Base-by-base conservation (phyloP, 331 rosid genomes). In the Spiraea crenata region DNA sequence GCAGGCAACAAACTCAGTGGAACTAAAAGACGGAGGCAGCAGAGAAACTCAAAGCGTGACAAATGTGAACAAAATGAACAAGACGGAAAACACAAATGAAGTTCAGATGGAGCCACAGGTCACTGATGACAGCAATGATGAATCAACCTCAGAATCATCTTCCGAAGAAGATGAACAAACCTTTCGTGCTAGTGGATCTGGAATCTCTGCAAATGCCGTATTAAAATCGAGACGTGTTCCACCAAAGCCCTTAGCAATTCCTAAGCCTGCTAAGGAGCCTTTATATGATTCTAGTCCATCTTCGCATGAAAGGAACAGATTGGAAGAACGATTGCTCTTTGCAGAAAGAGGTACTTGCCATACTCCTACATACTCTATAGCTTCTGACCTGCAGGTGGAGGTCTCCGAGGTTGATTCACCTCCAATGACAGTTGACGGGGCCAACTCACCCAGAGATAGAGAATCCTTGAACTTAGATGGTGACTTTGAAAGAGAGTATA, bases 381-480 rank as follows among this genome's bases (percentile, higher is more conserved):
- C 97, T 63, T 95, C 99, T 71, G 99, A 95, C 57, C 42, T 95
- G 67, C 96, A 95, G 78, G 99, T 95, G 42, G 99, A 91, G 82
- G 86, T 89, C 35, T 95, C 99, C 17, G 97, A 95, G 57, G 1
- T 75, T 45, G 92, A 93, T 57, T 91, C 99, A n/a, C 88, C 85
- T 59, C 70, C 96, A 16, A 76, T 82, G 58, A 84, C 87, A 45
- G 56, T 80, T 59, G 86, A 81, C 15, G 96, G 77, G 14, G 82
- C 77, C 9, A 80, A 81, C 46, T 81, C 97, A 15, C 76, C 75
- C 3, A 77, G 34, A 2, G 98, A 93, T 67, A 84, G 74, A 68
- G 99, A 87, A 31, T 89, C 90, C 0, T 47, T 76, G 73, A 13
- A 72, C 7, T 82, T 76, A 38, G 90, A 87, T 55, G 92, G 90